A percentile compares a stretch with the other conserved stretches of the same genome.
phyloP scores from a whole-genome alignment of 1,139 yeast genomes.

The Casaregolazyma lundiana region DNA sequence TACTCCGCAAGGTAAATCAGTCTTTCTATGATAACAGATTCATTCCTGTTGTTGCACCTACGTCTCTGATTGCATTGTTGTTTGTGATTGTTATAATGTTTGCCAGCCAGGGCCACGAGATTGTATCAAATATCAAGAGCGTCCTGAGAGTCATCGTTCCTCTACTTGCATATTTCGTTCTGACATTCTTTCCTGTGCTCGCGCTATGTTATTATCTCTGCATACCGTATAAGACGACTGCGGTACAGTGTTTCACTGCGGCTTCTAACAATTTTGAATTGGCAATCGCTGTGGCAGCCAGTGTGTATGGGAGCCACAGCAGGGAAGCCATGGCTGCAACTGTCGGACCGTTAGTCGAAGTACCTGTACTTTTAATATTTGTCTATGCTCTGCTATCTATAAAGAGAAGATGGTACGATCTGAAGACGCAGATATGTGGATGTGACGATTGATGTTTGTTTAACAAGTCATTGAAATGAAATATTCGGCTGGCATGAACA shows the following conservation, averaged over 20 bases:
- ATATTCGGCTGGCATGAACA: no score
- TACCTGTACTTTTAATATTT: constrained; percentile 46
- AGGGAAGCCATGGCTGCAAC: constrained; percentile 57
- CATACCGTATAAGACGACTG: constrained; percentile 37
- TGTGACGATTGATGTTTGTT: background rate
- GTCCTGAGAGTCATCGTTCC: constrained; percentile 53
- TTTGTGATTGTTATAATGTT: constrained; percentile 52
- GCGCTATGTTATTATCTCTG: background rate
- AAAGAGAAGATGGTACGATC: background rate
- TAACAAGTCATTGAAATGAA: no score
- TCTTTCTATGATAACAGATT: constrained; percentile 34
- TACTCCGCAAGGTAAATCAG: constrained; percentile 28
- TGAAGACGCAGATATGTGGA: background rate
- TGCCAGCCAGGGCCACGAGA: constrained; percentile 49
- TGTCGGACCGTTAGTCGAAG: constrained; percentile 55
- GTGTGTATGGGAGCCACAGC: constrained; percentile 50
- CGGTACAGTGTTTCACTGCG: constrained; percentile 55
- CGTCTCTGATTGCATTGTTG: constrained; percentile 49
- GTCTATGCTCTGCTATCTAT: constrained; percentile 24
- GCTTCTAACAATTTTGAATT: constrained; percentile 54
- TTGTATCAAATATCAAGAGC: constrained; percentile 46
- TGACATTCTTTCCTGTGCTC: constrained; percentile 47
- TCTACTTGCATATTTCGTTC: constrained; percentile 44
- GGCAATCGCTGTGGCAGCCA: constrained; percentile 51
- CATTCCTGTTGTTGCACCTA: constrained; percentile 44